Base-by-base conservation (phyloP, 192 early-diverging fungal species). In the Coemansia sp. region DNA sequence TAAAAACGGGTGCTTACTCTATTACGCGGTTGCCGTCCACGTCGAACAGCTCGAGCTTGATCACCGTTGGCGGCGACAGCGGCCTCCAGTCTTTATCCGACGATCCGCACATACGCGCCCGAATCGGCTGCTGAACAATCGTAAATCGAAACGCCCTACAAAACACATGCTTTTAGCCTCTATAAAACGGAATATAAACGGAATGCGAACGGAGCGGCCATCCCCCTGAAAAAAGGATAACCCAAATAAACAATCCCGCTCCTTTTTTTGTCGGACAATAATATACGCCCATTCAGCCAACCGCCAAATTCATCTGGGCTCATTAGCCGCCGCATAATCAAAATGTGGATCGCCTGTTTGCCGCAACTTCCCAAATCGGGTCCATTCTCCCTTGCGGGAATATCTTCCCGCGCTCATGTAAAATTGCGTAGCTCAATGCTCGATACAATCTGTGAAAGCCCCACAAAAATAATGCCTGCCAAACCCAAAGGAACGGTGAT, bases 81-180 rank as follows among this genome's bases (percentile, higher is more conserved):
- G 90, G 90, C 25, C 90, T 72, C 75, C 90, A 85, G 74, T 92
- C 90, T 64, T 91, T 92, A 60, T 92, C 90, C 10, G 88, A 88
- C 54, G 90, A 92, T 23, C 90, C 90, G 66, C 89, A 92, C 89
- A 92, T 90, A 21, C 89, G 82, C 8, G 88, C 88, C 57, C 88
- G 85, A 15, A 91, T 71, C 12, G 90, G 90, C 57, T 91, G 90
- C 61, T 91, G 90, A 22, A 86, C 86, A 58, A 91, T 88, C 14
- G 83, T 70, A 15, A 91, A 72, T 58, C 63, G 75, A 59, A 85
- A 88, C 24, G 81, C 67, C 57, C 89, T 91, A 82, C 35, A n/a
- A 45, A 45, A 45, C 41, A 45, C 15, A 5, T 15, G 41, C 41
- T 45, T 15, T n/a, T 12, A 12, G 15, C 8, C 41, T n/a, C 15